These are phyloP conservation scores for Linnemannia hyalina DNA, from an alignment of 192 early-diverging fungal species.

Conservation along the genomic window DNA sequence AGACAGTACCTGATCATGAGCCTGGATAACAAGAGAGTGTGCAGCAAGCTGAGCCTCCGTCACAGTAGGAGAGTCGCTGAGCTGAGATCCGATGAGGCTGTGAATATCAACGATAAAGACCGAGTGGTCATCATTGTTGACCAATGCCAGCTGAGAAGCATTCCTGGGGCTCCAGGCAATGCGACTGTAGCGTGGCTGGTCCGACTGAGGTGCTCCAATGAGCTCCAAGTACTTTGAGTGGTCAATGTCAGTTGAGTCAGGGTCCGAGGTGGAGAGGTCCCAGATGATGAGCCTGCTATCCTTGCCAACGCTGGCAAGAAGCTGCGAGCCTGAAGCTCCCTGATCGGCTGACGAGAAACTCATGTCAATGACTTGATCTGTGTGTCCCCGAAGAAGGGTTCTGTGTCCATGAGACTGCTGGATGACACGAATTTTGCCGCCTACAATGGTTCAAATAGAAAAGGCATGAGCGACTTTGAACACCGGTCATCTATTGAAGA, in stretches of 20 bases:
- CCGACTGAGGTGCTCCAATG: slow-evolving; percentile 22
- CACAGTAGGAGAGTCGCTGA: slow-evolving; percentile 11
- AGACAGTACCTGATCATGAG: slow-evolving; percentile 52
- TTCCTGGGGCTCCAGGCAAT: slow-evolving; percentile 58
- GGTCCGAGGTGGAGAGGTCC: slow-evolving; percentile 46
- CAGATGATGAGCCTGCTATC: slow-evolving; percentile 51
- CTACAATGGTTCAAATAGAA: slow-evolving; percentile 12
- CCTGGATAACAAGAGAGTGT: slow-evolving; percentile 42
- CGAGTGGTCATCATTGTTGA: slow-evolving; percentile 58
- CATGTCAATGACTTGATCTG: slow-evolving; percentile 55
- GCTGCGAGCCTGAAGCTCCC: slow-evolving; percentile 10
- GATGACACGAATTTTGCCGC: slow-evolving; percentile 57
- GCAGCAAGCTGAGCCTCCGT: slow-evolving; percentile 44
- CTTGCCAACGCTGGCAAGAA: slow-evolving; percentile 44
- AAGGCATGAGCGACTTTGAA: background rate
- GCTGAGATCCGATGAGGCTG: slow-evolving; percentile 33
- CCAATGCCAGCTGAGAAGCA: slow-evolving; percentile 53
- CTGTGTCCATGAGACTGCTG: slow-evolving; percentile 54
- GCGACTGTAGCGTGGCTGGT: slow-evolving; percentile 55
- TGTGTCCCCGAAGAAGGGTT: slow-evolving; percentile 56
- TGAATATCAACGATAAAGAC: slow-evolving; percentile 47
- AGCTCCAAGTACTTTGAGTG: slow-evolving; percentile 54
- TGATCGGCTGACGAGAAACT: slow-evolving; percentile 31
- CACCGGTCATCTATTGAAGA: background rate
- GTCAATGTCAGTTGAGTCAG: slow-evolving; percentile 45